A percentile compares a stretch with the other conserved stretches of the same genome.
Conservation (phyloP, 108 stramenopile genomes). For the Tribonema minus region DNA sequence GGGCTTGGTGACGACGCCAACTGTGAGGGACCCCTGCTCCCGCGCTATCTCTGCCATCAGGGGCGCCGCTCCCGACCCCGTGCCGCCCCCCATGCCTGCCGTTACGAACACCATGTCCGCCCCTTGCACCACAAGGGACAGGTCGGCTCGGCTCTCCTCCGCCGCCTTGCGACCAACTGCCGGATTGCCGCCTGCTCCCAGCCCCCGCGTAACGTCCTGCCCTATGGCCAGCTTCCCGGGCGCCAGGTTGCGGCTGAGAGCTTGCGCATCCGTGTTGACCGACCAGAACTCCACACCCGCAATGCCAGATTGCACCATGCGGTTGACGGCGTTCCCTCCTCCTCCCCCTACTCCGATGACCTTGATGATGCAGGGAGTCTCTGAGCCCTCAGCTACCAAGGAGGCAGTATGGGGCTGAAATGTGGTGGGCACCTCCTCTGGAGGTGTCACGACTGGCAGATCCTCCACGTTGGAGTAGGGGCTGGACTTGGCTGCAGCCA, state of each 20-base stretch:
- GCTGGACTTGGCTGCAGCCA: too few species aligned
- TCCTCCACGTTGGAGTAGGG: too few species aligned
- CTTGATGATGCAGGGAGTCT: slow-evolving; percentile 36
- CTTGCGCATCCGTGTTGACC: slow-evolving; percentile 66
- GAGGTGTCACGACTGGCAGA: neutral
- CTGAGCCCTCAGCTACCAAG: slow-evolving; percentile 1
- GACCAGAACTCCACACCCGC: slow-evolving; percentile 66
- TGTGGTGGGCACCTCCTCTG: slow-evolving; percentile 14
- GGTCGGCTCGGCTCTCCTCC: slow-evolving; percentile 53
- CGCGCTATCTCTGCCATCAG: slow-evolving; percentile 58
- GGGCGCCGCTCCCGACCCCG: slow-evolving; percentile 71
- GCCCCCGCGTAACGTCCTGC: slow-evolving; percentile 52
- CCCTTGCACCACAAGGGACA: slow-evolving; percentile 57
- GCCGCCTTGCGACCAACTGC: slow-evolving; percentile 56
- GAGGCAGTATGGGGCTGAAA: slow-evolving; percentile 11
- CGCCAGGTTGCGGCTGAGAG: slow-evolving; percentile 53
- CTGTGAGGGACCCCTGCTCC: slow-evolving; percentile 6
- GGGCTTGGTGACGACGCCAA: too few species aligned
- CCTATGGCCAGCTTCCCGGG: slow-evolving; percentile 64
- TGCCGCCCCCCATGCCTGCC: too few species aligned
- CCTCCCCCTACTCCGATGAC: slow-evolving; percentile 67
- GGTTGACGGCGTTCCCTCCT: slow-evolving; percentile 66
- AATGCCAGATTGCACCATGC: slow-evolving; percentile 61
- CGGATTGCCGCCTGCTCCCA: slow-evolving; percentile 65
- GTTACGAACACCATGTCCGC: slow-evolving; percentile 76